Evolutionary conservation across 2,329 filamentous ascomycete species (phyloP).

Genomic region (Byssoonygena ceratinophila): DNA sequence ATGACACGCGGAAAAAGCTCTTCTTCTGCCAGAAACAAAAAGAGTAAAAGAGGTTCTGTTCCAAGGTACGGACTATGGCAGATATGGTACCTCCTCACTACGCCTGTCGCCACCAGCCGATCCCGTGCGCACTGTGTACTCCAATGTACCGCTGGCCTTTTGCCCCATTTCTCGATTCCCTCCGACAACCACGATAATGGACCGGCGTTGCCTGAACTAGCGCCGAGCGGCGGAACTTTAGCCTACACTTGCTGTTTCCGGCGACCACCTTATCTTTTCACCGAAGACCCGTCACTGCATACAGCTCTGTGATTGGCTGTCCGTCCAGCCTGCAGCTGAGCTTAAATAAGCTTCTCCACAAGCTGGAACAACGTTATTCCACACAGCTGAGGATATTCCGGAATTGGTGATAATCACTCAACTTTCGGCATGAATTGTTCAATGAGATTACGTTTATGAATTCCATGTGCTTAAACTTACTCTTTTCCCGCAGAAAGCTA

Average conservation of each 20-base stretch:
- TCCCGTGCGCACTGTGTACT: too few species aligned
- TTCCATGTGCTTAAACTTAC: too few species aligned
- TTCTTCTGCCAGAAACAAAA: neutral
- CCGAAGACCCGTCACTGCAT: neutral
- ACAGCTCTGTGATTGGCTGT: neutral
- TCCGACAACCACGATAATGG: conserved; percentile 4
- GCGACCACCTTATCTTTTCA: conserved; percentile 3
- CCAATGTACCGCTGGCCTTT: too few species aligned
- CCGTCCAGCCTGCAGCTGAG: neutral
- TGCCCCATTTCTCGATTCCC: neutral
- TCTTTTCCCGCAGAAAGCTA: too few species aligned
- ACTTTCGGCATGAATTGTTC: too few species aligned
- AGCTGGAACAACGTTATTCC: conserved; percentile 1
- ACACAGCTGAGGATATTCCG: too few species aligned
- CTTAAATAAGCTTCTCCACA: conserved; percentile 4
- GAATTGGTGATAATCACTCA: too few species aligned
- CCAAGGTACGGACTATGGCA: too few species aligned
- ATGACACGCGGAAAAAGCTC: conserved; percentile 5
- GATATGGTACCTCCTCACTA: too few species aligned
- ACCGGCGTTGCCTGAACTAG: neutral
- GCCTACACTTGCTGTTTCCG: conserved; percentile 6
- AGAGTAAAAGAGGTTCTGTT: neutral
- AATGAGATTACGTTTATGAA: too few species aligned
- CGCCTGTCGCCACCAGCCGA: too few species aligned
- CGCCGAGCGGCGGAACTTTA: neutral